Percentiles rank a stretch among this genome's conserved stretches.
Evolutionary conservation across 345 rosid genomes (phyloP).

Genomic region (Gynandropsis gynandra): DNA sequence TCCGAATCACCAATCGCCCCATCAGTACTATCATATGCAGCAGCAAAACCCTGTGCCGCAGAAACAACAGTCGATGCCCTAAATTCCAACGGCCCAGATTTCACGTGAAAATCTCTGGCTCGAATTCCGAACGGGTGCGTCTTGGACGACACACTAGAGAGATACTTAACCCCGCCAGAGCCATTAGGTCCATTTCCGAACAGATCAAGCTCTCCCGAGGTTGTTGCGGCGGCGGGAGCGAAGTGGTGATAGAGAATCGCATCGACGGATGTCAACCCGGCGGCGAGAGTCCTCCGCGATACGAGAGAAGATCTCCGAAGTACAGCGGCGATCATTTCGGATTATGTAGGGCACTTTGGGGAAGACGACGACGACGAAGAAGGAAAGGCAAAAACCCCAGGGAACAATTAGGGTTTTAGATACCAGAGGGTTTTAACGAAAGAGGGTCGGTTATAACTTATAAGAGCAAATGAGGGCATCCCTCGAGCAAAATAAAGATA

Average conservation of each 20-base stretch:
- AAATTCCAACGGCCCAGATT: slow-evolving; percentile 42
- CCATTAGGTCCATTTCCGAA: not conserved
- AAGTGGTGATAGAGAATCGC: slow-evolving; percentile 9
- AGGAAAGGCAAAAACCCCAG: not conserved
- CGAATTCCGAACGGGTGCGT: slow-evolving; percentile 13
- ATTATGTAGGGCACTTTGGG: not conserved
- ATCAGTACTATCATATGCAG: slow-evolving; percentile 18
- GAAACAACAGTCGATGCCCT: slow-evolving; percentile 32
- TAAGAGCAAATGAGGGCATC: no score
- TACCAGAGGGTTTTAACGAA: not conserved
- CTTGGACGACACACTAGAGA: not conserved
- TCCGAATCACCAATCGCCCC: slow-evolving; percentile 15
- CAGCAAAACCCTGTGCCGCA: slow-evolving; percentile 40
- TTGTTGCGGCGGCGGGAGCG: slow-evolving; percentile 15
- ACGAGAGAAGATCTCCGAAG: slow-evolving; percentile 19
- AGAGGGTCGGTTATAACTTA: no score
- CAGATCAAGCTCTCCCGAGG: slow-evolving; percentile 10
- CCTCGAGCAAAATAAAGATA: not conserved
- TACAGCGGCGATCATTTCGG: slow-evolving; percentile 25
- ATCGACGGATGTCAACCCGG: slow-evolving; percentile 7
- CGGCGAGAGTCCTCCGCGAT: slow-evolving; percentile 8
- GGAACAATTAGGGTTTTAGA: slow-evolving; percentile 18
- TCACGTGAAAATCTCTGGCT: slow-evolving; percentile 44
- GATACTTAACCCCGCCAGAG: not conserved
- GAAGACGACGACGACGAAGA: not conserved